Evolutionary conservation across 805 yeast genomes (phyloP), one percentile per base, ranked within the genome.

Genomic region (Pichia cabralensis): DNA sequence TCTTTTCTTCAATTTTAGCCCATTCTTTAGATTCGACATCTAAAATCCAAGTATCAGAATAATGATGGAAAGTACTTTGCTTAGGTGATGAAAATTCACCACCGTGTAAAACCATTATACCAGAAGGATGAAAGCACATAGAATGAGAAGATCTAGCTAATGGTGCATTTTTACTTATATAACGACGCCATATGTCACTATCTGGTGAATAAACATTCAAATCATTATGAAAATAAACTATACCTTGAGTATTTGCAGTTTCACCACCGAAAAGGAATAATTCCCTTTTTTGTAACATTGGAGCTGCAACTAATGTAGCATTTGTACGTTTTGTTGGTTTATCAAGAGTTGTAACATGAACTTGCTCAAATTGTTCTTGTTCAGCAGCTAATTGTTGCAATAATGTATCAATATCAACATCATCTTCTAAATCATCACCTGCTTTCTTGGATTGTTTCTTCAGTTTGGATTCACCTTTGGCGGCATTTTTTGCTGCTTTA

Each of bases 61-160:
- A 89, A 58, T 89, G 98, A 55, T 92, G 92, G 58, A 89, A 89
- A 0, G 96, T 85, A 33, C 84, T 75, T 56, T 89, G 98, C 49
- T 89, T 89, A 4, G 97, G 97, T 12, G 95, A 82, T 2, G 96
- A 83, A 48, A 92, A 89, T 58, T 89, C 98, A 49, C 98, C 98
- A 32, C 97, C 98, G 60, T 85, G 92, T 65, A 89, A 59, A 40
- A 89, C 55, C 19, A 84, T 70, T 2, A 88, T 63, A 9, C 97
- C 97, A 2, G 86, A 74, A 1, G 96, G 95, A 57, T 89, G 97
- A 1, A 83, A 79, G 42, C 88, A 78, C 84, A 88, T 82, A 1
- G 95, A 82, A 46, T 94, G 96, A 0, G 96, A 85, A 0, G 95
- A 82, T 42, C 98, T 64, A 1, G 96, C 95, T 52, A 88, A 71